Conservation (phyloP, 1,139 yeast species). For the Hansenula lynferdii region DNA sequence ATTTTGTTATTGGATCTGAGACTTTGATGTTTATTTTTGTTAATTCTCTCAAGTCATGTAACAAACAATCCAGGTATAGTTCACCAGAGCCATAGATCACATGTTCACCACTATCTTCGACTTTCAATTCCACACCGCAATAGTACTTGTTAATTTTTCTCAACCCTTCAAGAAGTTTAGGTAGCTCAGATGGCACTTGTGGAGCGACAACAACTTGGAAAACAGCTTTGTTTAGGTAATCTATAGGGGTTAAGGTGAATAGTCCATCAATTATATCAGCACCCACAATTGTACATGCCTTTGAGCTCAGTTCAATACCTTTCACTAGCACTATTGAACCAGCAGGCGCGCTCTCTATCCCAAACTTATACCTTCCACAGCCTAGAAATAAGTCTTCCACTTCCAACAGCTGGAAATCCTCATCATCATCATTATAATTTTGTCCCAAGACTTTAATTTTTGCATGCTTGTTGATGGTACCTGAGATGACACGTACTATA, state of each 20-base stretch:
- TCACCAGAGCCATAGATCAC: constrained; percentile 83
- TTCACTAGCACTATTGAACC: constrained; percentile 67
- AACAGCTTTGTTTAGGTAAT: constrained; percentile 50
- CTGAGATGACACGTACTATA: constrained; percentile 58
- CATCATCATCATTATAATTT: constrained; percentile 45
- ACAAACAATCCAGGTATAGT: constrained; percentile 74
- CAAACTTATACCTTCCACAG: constrained; percentile 67
- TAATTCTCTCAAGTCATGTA: constrained; percentile 69
- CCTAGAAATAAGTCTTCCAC: constrained; percentile 52
- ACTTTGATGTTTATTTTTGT: constrained; percentile 71
- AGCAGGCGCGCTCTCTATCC: constrained; percentile 47
- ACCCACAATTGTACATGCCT: constrained; percentile 52
- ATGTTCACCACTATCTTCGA: constrained; percentile 90
- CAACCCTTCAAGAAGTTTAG: constrained; percentile 65
- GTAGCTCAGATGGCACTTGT: constrained; percentile 69
- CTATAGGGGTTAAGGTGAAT: constrained; percentile 37
- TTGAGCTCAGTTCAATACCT: constrained; percentile 53
- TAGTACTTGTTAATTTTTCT: constrained; percentile 59
- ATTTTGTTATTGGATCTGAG: constrained; percentile 79
- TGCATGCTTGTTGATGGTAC: constrained; percentile 46
- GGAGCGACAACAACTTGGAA: constrained; percentile 87
- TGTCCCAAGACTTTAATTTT: constrained; percentile 57
- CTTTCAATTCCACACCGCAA: constrained; percentile 59
- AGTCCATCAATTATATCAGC: constrained; percentile 19
- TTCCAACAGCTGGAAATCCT: constrained; percentile 36